A percentile compares a stretch with the other conserved stretches of the same genome.
Conservation (phyloP, 148 eudicot species). For the Drosera capensis region DNA sequence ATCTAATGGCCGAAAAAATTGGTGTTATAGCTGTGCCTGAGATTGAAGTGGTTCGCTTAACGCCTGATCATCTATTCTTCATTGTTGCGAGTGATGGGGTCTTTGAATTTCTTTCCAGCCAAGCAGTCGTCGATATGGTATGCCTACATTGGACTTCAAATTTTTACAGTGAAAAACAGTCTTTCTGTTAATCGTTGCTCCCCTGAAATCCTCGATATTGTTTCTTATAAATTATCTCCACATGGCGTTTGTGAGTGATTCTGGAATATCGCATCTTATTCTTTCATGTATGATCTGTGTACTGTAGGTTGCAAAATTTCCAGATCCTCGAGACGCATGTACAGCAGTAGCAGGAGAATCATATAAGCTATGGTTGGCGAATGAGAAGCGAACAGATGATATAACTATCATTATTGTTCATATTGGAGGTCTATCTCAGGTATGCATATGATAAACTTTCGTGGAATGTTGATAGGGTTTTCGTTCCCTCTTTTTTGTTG, state of each 20-base stretch:
- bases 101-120: constrained; percentile 89
- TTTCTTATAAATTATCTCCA: too few species aligned
- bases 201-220: not conserved
- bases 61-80: constrained; percentile 55
- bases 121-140: constrained; percentile 82
- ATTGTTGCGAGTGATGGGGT: constrained; percentile 96
- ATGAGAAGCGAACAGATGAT: constrained; percentile 85
- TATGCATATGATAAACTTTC: constrained; percentile 14
- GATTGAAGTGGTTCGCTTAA: constrained; percentile 50
- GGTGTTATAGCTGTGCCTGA: constrained; percentile 92
- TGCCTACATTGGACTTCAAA: too few species aligned
- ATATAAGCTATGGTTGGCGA: constrained; percentile 73
- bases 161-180: too few species aligned
- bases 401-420: constrained; percentile 75
- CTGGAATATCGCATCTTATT: not conserved
- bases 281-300: constrained; percentile 1
- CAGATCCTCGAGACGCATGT: constrained; percentile 76
- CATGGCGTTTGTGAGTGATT: too few species aligned
- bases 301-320: constrained; percentile 39
- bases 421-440: constrained; percentile 47
- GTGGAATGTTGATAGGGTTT: not conserved
- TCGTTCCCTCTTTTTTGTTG: not conserved
- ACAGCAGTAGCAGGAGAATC: constrained; percentile 69
- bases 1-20: constrained; percentile 72
- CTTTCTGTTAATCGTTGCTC: not conserved